These are phyloP conservation scores for Aspergillaceae sp. DNA, from an alignment of 2,329 filamentous ascomycete species.

Conservation along the genomic window DNA sequence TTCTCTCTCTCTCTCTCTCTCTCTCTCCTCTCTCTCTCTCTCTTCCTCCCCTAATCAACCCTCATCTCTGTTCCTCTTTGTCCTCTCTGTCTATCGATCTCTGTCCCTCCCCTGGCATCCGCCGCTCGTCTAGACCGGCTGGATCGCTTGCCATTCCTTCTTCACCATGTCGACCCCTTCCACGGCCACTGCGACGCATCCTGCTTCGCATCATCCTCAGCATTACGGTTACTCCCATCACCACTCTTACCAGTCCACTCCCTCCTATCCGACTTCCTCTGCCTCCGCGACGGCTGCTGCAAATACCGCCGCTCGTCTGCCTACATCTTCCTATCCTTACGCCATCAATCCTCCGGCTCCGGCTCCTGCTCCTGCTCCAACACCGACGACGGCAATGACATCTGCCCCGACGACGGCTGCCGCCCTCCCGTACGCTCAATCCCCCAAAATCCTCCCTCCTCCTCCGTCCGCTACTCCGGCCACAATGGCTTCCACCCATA, in stretches of 20 bases:
- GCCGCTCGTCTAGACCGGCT: constrained; percentile 21
- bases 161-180: constrained; percentile 70
- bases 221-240: constrained; percentile 52
- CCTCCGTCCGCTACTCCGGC: constrained; percentile 30
- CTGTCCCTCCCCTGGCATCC: constrained; percentile 1
- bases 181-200: constrained; percentile 64
- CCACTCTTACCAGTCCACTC: constrained; percentile 47
- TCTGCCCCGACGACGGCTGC: constrained; percentile 9
- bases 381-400: neutral
- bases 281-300: constrained; percentile 20
- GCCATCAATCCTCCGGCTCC: constrained; percentile 23
- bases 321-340: constrained; percentile 37
- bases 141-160: constrained; percentile 8
- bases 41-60: constrained; percentile 7
- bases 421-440: constrained; percentile 25
- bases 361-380: no score
- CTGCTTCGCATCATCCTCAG: constrained; percentile 48
- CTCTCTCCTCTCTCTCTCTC: constrained; percentile 1
- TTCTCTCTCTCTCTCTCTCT: constrained; percentile 1
- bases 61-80: neutral
- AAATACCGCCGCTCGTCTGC: constrained; percentile 24
- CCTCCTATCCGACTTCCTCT: constrained; percentile 44
- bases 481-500: constrained; percentile 31
- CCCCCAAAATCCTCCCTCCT: constrained; percentile 23
- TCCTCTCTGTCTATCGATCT: constrained; percentile 1